A percentile compares a stretch with the other conserved stretches of the same genome.
Conservation (phyloP, 305 asterid species). For the Plantago lanceolata region DNA sequence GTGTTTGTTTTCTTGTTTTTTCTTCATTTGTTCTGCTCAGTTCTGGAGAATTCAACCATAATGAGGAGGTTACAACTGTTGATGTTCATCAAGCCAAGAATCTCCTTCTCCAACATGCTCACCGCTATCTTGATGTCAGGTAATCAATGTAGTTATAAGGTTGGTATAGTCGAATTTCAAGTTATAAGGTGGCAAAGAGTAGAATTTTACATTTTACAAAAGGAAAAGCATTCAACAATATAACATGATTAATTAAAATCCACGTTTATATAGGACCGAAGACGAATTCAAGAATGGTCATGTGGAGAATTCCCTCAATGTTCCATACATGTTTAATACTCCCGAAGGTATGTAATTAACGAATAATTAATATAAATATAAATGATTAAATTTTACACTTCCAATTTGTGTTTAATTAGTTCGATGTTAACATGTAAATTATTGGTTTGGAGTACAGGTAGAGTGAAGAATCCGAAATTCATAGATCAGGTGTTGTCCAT, state of each 20-base stretch:
- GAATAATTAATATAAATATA: too few species aligned
- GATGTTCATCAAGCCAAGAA: conserved; percentile 57
- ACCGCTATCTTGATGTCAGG: conserved; percentile 80
- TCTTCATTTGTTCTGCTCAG: conserved; percentile 30
- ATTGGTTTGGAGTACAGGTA: conserved; percentile 38
- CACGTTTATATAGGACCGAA: too few species aligned
- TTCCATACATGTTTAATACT: conserved; percentile 69
- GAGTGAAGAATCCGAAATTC: conserved; percentile 70
- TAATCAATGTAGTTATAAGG: too few species aligned
- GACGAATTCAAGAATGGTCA: conserved; percentile 87
- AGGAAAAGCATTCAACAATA: too few species aligned
- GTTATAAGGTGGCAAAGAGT: too few species aligned
- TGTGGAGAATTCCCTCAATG: conserved; percentile 54
- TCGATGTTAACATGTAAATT: neutral
- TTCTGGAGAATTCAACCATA: conserved; percentile 17
- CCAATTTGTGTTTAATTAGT: too few species aligned
- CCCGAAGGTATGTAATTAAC: too few species aligned
- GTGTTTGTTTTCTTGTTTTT: conserved; percentile 17
- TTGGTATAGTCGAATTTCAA: too few species aligned
- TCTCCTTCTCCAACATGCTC: conserved; percentile 48
- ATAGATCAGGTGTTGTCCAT: conserved; percentile 48
- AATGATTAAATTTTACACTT: too few species aligned
- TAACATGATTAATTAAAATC: too few species aligned
- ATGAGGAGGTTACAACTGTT: conserved; percentile 45
- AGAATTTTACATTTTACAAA: too few species aligned